Evolutionary conservation across 495 filamentous ascomycete genomes (phyloP).

Genomic region (Daldinia loculata): DNA sequence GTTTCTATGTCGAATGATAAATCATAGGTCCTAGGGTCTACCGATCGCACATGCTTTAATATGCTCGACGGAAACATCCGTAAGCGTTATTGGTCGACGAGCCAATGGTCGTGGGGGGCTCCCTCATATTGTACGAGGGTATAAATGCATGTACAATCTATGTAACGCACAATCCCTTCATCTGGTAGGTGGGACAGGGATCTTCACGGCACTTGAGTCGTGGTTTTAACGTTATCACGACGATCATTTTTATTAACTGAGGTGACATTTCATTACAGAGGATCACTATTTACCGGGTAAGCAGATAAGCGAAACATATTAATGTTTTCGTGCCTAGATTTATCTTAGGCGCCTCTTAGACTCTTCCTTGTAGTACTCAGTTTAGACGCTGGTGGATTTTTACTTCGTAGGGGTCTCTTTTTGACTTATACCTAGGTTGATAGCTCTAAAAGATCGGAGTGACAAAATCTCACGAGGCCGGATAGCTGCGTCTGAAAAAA

Average conservation of each 20-base stretch:
- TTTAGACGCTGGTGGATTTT: not conserved
- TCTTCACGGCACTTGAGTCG: conserved; percentile 12
- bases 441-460: not conserved
- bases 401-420: not conserved
- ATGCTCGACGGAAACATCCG: conserved; percentile 1
- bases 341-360: conserved; percentile 3
- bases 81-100: not conserved
- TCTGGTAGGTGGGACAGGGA: conserved; percentile 29
- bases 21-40: not conserved
- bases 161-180: conserved; percentile 23
- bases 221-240: conserved; percentile 32
- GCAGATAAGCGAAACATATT: conserved; percentile 20
- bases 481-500: conserved; percentile 10
- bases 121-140: conserved; percentile 20
- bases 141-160: conserved; percentile 37
- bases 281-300: conserved; percentile 28
- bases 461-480: conserved; percentile 4
- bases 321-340: conserved; percentile 15
- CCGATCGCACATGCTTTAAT: not conserved
- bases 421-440: not conserved
- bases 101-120: too few species aligned
- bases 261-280: conserved; percentile 18
- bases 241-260: conserved; percentile 33
- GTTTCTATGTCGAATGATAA: not conserved
- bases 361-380: not conserved